Evolutionary conservation across 2,329 filamentous ascomycete genomes (phyloP).

Genomic region (Beauveria bassiana): DNA sequence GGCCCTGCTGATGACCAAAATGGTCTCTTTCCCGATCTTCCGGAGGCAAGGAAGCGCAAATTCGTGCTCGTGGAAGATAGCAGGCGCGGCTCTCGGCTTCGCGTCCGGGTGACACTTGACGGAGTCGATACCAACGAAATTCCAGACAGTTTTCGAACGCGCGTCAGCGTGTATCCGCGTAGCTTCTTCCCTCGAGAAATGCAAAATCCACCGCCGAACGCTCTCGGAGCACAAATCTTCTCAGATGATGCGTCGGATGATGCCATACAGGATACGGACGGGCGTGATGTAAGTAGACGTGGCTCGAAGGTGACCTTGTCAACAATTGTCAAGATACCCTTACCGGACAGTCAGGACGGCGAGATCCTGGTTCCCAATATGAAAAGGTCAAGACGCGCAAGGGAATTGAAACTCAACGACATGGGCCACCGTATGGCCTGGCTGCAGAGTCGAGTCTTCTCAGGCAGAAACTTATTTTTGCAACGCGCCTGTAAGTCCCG

Average conservation of each 20-base stretch:
- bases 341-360: slow-evolving; percentile 60
- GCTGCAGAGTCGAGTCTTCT: slow-evolving; percentile 89
- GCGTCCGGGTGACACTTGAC: slow-evolving; percentile 89
- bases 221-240: slow-evolving; percentile 69
- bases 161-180: slow-evolving; percentile 81
- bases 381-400: slow-evolving; percentile 59
- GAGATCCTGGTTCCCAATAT: slow-evolving; percentile 71
- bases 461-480: slow-evolving; percentile 76
- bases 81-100: slow-evolving; percentile 69
- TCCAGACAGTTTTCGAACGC: slow-evolving; percentile 87
- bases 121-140: slow-evolving; percentile 92
- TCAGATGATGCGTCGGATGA: slow-evolving; percentile 55
- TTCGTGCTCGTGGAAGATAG: slow-evolving; percentile 94
- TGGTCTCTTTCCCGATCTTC: slow-evolving; percentile 78
- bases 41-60: slow-evolving; percentile 86
- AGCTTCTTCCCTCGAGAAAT: slow-evolving; percentile 92
- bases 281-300: slow-evolving; percentile 31
- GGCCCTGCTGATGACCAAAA: slow-evolving; percentile 23
- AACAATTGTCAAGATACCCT: slow-evolving; percentile 52
- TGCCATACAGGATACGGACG: slow-evolving; percentile 43
- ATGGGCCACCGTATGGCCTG: slow-evolving; percentile 93
- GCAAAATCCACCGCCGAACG: slow-evolving; percentile 73
- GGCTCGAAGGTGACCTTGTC: slow-evolving; percentile 24
- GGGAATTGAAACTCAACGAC: slow-evolving; percentile 88
- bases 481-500: slow-evolving; percentile 76